Evolutionary conservation across 345 rosid species (phyloP), one percentile per base, ranked within the genome.

Genomic region (Brassica nigra): DNA sequence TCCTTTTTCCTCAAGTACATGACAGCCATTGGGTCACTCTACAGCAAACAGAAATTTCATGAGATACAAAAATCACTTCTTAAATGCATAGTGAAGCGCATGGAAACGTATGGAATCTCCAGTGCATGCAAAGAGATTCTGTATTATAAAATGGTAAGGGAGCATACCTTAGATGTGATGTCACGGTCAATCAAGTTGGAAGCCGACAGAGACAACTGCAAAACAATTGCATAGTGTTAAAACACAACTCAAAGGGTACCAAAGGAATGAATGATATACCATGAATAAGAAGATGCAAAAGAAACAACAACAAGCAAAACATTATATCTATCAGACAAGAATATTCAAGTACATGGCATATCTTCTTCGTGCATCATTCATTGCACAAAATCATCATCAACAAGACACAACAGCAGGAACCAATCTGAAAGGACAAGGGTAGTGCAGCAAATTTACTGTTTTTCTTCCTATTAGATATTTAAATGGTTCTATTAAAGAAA

Each of bases 21-120:
- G 85, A 90, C 89, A 68, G 83, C 85, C 93, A 92, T 87, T 0
- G 97, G 97, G 76, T 94, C 98, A 82, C 98, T 94, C 98, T 92
- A 73, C 79, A 82, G 73, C 27, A 83, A 62, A 69, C 8, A 1
- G 27, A 70, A 8, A 52, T 34, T n/a, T 6, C 54, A 79, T 74
- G 66, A 62, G 39, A 67, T 44, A 66, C 34, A 5, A 70, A 72
- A 65, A 74, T 30, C 58, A 73, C 67, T 61, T 52, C 18, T 47
- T 42, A 57, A 23, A 57, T 31, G 20, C 5, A 52, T 52, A 57
- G 0, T 0, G 4, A 49, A 78, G 68, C 5, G 49, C 7, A 49
- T 49, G 57, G 18, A 49, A 49, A 1, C 18, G 6, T 36, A 6
- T 36, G 39, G 8, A 36, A 36, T 1, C 39, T 67, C 29, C 37